phyloP scores from a whole-genome alignment of 192 early-diverging fungal species.

The Glomus cerebriforme region DNA sequence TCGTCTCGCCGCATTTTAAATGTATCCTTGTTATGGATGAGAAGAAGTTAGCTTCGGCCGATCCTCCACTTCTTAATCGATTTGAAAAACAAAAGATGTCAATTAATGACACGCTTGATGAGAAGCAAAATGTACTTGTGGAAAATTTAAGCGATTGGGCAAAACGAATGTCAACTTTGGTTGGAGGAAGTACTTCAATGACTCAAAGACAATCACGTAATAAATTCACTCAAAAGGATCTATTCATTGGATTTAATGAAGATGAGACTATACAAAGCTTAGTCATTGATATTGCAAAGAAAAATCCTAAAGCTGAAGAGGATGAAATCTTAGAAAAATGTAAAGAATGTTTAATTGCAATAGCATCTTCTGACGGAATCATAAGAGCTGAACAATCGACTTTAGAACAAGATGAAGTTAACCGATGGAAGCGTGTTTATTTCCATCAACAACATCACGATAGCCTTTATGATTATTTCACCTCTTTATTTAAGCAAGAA shows the following conservation, averaged over 20 bases:
- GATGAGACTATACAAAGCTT: conserved; percentile 31
- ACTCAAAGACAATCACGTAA: not conserved
- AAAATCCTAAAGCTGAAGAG: not conserved
- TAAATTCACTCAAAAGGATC: conserved; percentile 3
- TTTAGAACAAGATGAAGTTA: conserved; percentile 1
- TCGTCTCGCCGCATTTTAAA: conserved; percentile 14
- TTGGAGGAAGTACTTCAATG: not conserved
- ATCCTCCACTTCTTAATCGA: conserved; percentile 24
- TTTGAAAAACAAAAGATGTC: conserved; percentile 30
- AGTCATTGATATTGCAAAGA: conserved; percentile 4
- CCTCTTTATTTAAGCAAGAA: not conserved
- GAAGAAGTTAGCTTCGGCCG: not conserved
- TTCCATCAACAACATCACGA: conserved; percentile 12
- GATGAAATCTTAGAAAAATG: conserved; percentile 18
- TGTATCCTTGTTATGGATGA: conserved; percentile 33
- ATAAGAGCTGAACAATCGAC: conserved; percentile 10
- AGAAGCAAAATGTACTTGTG: not conserved
- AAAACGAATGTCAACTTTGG: conserved; percentile 17
- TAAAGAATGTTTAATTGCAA: conserved; percentile 23
- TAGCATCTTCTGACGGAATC: conserved; percentile 33
- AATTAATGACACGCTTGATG: not conserved
- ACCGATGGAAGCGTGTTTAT: conserved; percentile 18
- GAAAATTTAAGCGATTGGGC: not conserved
- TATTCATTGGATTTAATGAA: conserved; percentile 28
- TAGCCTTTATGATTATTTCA: not conserved